Percentiles rank a stretch among this genome's conserved stretches.
phyloP scores from a whole-genome alignment of 2,329 filamentous ascomycete genomes.

The Graphilbum fragrans region DNA sequence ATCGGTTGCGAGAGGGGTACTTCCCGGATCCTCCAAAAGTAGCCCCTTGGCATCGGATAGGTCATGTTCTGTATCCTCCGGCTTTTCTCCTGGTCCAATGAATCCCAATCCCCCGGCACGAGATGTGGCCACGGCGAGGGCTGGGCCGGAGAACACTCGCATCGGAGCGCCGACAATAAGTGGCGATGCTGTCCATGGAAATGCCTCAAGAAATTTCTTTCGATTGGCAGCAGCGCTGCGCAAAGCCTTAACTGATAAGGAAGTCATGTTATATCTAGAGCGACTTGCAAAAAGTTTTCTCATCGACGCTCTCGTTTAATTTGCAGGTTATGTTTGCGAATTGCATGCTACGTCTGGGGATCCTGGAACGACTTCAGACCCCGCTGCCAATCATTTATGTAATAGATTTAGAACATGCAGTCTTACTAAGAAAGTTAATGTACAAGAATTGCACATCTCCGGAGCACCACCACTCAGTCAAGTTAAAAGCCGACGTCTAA shows the following conservation, averaged over 20 bases:
- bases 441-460: no score
- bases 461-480: no score
- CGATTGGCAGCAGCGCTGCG: constrained; percentile 6
- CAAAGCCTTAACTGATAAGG: constrained; percentile 2
- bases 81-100: constrained; percentile 7
- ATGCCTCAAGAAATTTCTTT: constrained; percentile 11
- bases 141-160: constrained; percentile 23
- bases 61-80: constrained; percentile 5
- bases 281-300: no score
- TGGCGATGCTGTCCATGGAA: constrained; percentile 23
- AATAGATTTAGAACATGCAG: no score
- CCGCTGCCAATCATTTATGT: no score
- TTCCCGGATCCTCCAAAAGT: constrained; percentile 4
- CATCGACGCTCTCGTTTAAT: no score
- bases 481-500: no score
- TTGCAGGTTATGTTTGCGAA: no score
- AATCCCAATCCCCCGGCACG: constrained; percentile 27
- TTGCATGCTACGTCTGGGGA: no score
- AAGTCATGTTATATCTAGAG: no score
- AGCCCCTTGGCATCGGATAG: neutral
- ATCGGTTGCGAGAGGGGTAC: neutral
- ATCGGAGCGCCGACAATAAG: constrained; percentile 29
- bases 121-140: constrained; percentile 25
- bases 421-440: no score
- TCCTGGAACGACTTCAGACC: no score